phyloP scores from a whole-genome alignment of 495 filamentous ascomycete species.

The Cudoniella acicularis region DNA sequence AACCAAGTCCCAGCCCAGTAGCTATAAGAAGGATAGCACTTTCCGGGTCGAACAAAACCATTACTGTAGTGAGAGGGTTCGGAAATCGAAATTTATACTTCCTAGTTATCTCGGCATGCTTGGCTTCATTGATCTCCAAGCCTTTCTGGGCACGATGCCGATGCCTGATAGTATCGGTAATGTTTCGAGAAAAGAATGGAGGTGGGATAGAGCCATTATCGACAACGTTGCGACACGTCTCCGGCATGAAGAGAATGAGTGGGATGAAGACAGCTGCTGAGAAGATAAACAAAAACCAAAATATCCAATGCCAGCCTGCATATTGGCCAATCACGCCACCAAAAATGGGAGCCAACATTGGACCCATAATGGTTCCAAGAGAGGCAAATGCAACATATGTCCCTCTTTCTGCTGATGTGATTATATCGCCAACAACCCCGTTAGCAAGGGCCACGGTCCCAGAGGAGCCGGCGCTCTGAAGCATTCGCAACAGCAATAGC shows the following conservation, averaged over 20 bases:
- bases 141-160: constrained; percentile 16
- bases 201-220: constrained; percentile 59
- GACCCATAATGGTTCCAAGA: constrained; percentile 37
- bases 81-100: constrained; percentile 43
- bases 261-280: constrained; percentile 43
- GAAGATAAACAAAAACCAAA: constrained; percentile 64
- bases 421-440: constrained; percentile 49
- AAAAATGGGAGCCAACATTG: constrained; percentile 55
- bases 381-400: constrained; percentile 40
- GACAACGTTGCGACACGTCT: constrained; percentile 64
- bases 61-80: constrained; percentile 47
- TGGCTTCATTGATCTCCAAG: constrained; percentile 4
- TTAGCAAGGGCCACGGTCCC: constrained; percentile 46
- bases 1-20: constrained; percentile 10
- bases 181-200: constrained; percentile 34
- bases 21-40: constrained; percentile 12
- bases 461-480: constrained; percentile 51
- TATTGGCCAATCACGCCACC: constrained; percentile 58
- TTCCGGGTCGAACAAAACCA: constrained; percentile 4
- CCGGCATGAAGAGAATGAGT: constrained; percentile 43
- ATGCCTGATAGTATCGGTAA: constrained; percentile 33
- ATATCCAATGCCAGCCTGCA: constrained; percentile 64
- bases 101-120: constrained; percentile 15
- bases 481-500: constrained; percentile 48
- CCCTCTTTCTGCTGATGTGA: constrained; percentile 49